phyloP scores from a whole-genome alignment of 108 stramenopile genomes.

The Parietichytrium sp. region DNA sequence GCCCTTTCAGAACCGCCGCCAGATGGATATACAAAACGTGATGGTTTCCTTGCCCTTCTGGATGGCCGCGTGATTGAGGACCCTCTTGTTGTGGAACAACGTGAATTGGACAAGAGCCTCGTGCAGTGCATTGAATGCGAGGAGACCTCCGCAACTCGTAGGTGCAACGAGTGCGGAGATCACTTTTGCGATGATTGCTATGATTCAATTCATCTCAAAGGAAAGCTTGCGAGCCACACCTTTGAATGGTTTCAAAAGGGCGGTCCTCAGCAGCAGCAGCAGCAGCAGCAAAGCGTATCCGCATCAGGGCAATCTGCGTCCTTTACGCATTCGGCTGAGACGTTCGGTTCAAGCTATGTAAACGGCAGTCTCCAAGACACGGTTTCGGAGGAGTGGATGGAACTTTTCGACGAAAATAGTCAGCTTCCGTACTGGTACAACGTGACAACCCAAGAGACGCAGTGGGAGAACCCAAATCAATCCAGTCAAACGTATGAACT shows the following conservation, averaged over 20 bases:
- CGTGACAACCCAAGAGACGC: neutral
- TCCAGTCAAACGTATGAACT: no score
- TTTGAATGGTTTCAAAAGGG: constrained; percentile 29
- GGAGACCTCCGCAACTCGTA: neutral
- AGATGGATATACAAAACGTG: constrained; percentile 1
- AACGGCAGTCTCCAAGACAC: no score
- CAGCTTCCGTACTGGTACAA: constrained; percentile 22
- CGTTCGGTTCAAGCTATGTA: no score
- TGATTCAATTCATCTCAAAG: constrained; percentile 1
- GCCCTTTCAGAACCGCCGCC: neutral
- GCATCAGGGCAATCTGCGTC: neutral
- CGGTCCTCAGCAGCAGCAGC: neutral
- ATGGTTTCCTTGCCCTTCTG: neutral
- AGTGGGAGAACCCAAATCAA: neutral
- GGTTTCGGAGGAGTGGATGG: neutral
- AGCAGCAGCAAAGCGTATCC: neutral
- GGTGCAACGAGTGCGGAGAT: constrained; percentile 29
- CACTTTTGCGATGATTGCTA: constrained; percentile 15
- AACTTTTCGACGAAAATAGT: constrained; percentile 6
- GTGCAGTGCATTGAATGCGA: constrained; percentile 24
- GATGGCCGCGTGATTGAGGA: constrained; percentile 24
- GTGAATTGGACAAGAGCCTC: neutral
- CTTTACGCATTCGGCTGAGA: no score
- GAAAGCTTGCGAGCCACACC: neutral
- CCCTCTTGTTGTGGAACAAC: neutral